Base-by-base conservation (phyloP, 176 grass and related monocot genomes). In the Aegilops bicornis region DNA sequence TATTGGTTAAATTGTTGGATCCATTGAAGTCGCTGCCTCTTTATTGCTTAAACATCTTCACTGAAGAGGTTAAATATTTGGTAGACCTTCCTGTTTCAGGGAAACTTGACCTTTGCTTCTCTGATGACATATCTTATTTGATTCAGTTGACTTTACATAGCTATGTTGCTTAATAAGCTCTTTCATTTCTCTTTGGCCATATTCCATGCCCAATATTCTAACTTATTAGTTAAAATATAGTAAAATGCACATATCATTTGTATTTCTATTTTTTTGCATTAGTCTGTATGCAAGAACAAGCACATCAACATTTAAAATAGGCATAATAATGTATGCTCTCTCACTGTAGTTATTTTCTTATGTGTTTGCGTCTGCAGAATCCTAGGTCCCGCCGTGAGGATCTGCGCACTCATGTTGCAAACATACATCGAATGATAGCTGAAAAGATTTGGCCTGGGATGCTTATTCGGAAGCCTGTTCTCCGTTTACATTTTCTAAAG, bases 401-500 rank as follows among this genome's bases (percentile, higher is more conserved):
- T 86, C 78, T 96, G 64, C 94, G 94, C n/a, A 94, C 91, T 71
- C 97, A 98, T 47, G 90, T 94, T 79, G 87, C 94, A 58, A 96
- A 96, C 84, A 89, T 98, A 84, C 85, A 94, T 64, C 92, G 97
- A 29, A 98, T 92, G 90, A 96, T 98, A 65, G 92, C 97, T 81
- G 97, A 96, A 75, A 98, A 98, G 85, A 84, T 98, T 73, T 98
- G 97, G 93, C 97, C 93, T 17, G 90, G 93, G 76, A 98, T 92
- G 93, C 92, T 98, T 86, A 86, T 37, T 73, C 90, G 89, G 73
- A 98, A 94, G 68, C 89, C 88, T 89, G 76, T 98, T 66, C 89
- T 98, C 8, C 97, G 86, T 43, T 31, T 91, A 83, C 97, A 94
- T 84, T 96, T 94, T 86, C 48, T 92, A 37, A 95, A 82, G 82